These are phyloP conservation scores for Zizania palustris DNA, from an alignment of 202 grass and related monocot species.

Conservation along the genomic window DNA sequence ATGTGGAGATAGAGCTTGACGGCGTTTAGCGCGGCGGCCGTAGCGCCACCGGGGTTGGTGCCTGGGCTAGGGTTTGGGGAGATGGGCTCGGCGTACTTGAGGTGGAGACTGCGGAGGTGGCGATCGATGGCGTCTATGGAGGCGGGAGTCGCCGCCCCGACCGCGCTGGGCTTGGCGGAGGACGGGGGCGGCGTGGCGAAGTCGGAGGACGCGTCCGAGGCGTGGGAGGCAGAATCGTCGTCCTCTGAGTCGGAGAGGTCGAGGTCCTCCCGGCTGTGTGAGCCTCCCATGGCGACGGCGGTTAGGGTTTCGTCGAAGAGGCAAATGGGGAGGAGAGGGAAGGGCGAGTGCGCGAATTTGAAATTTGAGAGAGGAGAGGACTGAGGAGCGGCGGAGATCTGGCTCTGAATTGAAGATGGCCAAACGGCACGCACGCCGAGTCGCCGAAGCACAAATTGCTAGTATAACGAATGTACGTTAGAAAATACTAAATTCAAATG, in stretches of 20 bases:
- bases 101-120: constrained; percentile 70
- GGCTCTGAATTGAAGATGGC: neutral
- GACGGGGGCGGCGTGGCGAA: constrained; percentile 52
- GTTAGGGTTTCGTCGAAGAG: constrained; percentile 55
- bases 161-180: constrained; percentile 30
- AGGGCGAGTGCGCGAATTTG: constrained; percentile 53
- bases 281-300: constrained; percentile 61
- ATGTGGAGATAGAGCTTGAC: constrained; percentile 92
- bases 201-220: constrained; percentile 56
- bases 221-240: constrained; percentile 48
- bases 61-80: constrained; percentile 58
- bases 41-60: constrained; percentile 34
- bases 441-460: too few species aligned
- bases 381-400: neutral
- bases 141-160: constrained; percentile 47
- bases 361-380: constrained; percentile 56
- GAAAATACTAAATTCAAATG: too few species aligned
- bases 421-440: too few species aligned
- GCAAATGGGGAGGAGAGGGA: neutral
- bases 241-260: constrained; percentile 74
- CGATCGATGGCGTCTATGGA: constrained; percentile 70
- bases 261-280: constrained; percentile 78
- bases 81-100: constrained; percentile 76
- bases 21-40: constrained; percentile 51
- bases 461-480: too few species aligned